Evolutionary conservation across 306 rosid species (phyloP), one percentile per base, ranked within the genome.

Genomic region (Gynostemma pentaphyllum): DNA sequence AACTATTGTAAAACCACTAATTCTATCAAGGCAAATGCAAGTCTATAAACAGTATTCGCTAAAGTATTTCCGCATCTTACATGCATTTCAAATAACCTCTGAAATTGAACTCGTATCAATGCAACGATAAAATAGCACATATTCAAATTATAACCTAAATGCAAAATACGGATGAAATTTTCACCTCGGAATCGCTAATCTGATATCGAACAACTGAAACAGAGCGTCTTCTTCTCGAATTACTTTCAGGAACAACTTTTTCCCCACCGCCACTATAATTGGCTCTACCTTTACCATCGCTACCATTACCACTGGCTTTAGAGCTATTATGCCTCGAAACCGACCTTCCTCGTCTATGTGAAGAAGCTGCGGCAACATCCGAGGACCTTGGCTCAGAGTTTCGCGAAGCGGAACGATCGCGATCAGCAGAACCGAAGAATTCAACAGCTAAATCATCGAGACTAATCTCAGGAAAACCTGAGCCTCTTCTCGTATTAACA

Each of bases 121-220:
- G 11, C 48, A 37, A 39, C 13, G 2, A 3, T 30, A 6, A 23
- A 37, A 15, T 41, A 61, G 36, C 12, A 40, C 45, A 65, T 41
- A 67, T 21, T 14, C 70, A 42, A 61, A 50, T 29, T 3, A 59
- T 7, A 26, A 46, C 44, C 14, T 14, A 22, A 42, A 40, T 4
- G 60, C 30, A 15, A 21, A 30, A 50, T 12, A 14, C 24, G 29
- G 13, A 51, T 2, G 0, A 22, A 64, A 64, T n/a, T 27, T 62
- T 77, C 68, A 94, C 99, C 97, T 88, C 99, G 7, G 89, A 88
- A 76, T 94, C 99, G 69, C 99, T 88, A 73, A 86, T 80, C 77
- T 86, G 94, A 70, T 73, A 88, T 46, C 89, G 82, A 66, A 82
- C 94, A 48, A 86, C 99, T 19, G 99, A 94, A 57, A 88, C 76